Percentiles rank a stretch among this genome's conserved stretches.
phyloP scores from a whole-genome alignment of 345 rosid species.

The Crucihimalaya himalaica region DNA sequence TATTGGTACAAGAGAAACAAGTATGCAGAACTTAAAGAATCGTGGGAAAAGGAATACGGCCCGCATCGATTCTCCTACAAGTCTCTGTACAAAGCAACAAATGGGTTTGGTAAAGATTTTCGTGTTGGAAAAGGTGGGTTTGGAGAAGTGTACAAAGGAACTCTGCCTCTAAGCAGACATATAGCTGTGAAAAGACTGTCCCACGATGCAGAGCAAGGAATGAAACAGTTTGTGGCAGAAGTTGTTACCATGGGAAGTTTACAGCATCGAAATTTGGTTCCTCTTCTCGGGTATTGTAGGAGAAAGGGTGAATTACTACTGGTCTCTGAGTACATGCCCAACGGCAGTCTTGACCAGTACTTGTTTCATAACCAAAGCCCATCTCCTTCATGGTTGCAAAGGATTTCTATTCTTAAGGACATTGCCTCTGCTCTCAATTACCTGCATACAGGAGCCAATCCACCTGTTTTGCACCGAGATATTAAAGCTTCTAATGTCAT shows the following conservation, averaged over 20 bases:
- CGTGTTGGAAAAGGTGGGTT: conserved; percentile 49
- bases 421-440: conserved; percentile 45
- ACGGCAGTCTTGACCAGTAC: conserved; percentile 47
- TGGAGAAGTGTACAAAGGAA: conserved; percentile 51
- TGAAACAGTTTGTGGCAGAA: conserved; percentile 55
- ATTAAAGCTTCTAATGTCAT: conserved; percentile 48
- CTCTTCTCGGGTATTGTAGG: conserved; percentile 48
- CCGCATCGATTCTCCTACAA: conserved; percentile 47
- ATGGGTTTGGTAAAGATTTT: conserved; percentile 47
- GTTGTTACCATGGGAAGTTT: conserved; percentile 48
- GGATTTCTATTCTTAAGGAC: conserved; percentile 40
- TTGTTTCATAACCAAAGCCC: conserved; percentile 27
- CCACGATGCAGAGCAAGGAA: conserved; percentile 44
- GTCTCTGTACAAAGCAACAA: conserved; percentile 46
- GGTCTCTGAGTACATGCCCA: conserved; percentile 48
- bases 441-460: conserved; percentile 48
- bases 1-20: conserved; percentile 36
- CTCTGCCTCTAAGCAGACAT: conserved; percentile 22
- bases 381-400: conserved; percentile 44
- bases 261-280: conserved; percentile 52
- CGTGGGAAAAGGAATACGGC: conserved; percentile 48
- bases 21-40: conserved; percentile 44
- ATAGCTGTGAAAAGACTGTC: conserved; percentile 55
- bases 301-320: conserved; percentile 45
- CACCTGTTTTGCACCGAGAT: conserved; percentile 50